A percentile compares a stretch with the other conserved stretches of the same genome.
Conservation (phyloP, 225 moss, liverwort and hornwort species). For the Asterella californica region DNA sequence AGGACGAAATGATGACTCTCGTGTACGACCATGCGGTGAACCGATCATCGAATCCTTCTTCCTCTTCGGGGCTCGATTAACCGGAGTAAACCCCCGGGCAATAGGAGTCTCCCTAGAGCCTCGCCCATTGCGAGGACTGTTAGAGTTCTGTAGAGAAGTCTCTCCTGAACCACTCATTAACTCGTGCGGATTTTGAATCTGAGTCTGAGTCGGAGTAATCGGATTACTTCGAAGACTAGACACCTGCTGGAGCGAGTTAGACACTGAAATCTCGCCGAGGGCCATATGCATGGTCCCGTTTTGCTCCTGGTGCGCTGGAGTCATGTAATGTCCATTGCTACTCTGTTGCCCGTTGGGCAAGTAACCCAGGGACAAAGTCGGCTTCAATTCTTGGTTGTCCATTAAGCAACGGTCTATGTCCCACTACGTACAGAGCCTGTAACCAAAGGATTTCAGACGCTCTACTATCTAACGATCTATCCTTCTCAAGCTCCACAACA, state of each 20-base stretch:
- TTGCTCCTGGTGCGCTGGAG: constrained; percentile 34
- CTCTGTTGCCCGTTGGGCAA: constrained; percentile 33
- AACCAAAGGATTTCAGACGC: not conserved
- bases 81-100: constrained; percentile 25
- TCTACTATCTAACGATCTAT: too few species aligned
- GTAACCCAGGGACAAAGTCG: constrained; percentile 43
- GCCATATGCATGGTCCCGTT: constrained; percentile 17
- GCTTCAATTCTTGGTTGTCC: constrained; percentile 62
- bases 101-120: constrained; percentile 17
- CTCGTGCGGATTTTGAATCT: constrained; percentile 9
- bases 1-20: constrained; percentile 36
- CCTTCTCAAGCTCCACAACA: constrained; percentile 1
- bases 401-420: constrained; percentile 17
- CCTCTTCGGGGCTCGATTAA: constrained; percentile 40
- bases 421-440: not conserved
- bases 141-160: constrained; percentile 10
- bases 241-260: constrained; percentile 4
- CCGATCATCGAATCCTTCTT: constrained; percentile 33
- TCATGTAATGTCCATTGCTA: constrained; percentile 39
- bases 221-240: constrained; percentile 1
- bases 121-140: constrained; percentile 3
- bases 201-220: not conserved
- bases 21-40: constrained; percentile 30
- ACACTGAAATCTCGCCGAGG: not conserved
- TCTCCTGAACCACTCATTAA: not conserved